Base-by-base conservation (phyloP, 805 yeast genomes). In the Candida golubevii region DNA sequence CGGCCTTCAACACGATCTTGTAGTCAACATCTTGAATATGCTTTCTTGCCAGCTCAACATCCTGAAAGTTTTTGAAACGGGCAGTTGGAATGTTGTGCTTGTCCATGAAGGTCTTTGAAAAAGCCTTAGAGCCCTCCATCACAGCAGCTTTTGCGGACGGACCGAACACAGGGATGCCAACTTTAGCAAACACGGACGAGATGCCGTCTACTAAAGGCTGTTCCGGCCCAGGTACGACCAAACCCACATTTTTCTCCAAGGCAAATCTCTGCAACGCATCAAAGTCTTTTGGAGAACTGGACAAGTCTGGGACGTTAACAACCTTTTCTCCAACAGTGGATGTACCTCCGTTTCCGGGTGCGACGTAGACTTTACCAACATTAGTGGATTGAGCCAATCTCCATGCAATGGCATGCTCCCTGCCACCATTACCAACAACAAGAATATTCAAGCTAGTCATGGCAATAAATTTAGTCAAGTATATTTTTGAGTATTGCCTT, bases 191-290 rank as follows among this genome's bases (percentile, higher is more conserved):
- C 42, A 71, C 71, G 13, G 82, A 65, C 26, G 90, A 65, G 49
- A 93, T 81, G 41, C 99, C 99, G 59, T 93, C 97, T 29, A 95
- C 97, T 50, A 95, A 74, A 32, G 99, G 98, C 69, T 89, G 96
- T 68, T 93, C 99, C n/a, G 99, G 99, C 30, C 99, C 99, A 32
- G 99, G 98, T 36, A 93, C 74, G 6, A 88, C 98, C 45, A 93
- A 72, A 41, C 73, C 77, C 42, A 93, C 76, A 6, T 77, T 56
- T 44, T 90, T 71, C 27, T 78, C 78, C 12, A 73, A 61, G 6
- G 97, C 96, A 65, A 90, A 90, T 46, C 80, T 69, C 45, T 81
- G 87, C 49, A 93, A 75, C 29, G 70, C 67, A 1, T 74, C 75
- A 57, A 93, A 93, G 54, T 89, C 84, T n/a, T 66, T 68, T 48